phyloP scores from a whole-genome alignment of 2,329 filamentous ascomycete species.

The Cercospora zeina region DNA sequence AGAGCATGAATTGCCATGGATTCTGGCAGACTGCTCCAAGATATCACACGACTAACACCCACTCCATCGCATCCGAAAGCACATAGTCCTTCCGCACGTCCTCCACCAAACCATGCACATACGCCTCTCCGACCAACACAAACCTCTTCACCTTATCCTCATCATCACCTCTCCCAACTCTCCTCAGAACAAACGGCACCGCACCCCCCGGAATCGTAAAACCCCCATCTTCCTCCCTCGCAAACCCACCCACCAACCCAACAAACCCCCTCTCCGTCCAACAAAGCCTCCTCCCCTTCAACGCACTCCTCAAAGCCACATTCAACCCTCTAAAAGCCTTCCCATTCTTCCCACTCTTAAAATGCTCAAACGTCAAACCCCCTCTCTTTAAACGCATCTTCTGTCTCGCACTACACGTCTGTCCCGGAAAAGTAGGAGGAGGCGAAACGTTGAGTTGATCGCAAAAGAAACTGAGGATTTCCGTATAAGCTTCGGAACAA shows the following conservation, averaged over 20 bases:
- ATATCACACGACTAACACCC: neutral
- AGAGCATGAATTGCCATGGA: neutral
- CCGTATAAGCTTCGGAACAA: neutral
- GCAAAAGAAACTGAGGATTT: neutral
- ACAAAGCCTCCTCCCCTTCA: neutral
- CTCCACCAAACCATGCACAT: neutral
- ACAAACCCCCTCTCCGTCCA: neutral
- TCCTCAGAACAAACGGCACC: conserved; percentile 3
- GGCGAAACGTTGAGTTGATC: neutral
- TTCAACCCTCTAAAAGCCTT: neutral
- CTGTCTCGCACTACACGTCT: neutral
- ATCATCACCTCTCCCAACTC: neutral
- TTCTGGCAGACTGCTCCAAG: neutral
- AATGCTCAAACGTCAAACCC: neutral
- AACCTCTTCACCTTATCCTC: neutral
- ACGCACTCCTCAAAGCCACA: neutral
- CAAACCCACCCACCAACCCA: neutral
- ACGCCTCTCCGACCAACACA: neutral
- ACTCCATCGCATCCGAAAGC: no score
- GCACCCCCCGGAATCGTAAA: neutral
- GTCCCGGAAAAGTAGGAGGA: neutral
- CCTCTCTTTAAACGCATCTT: neutral
- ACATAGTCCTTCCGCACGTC: neutral
- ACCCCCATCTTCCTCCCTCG: neutral
- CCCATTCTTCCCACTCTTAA: neutral